Base-by-base conservation (phyloP, 306 rosid genomes). In the Glycine soja region DNA sequence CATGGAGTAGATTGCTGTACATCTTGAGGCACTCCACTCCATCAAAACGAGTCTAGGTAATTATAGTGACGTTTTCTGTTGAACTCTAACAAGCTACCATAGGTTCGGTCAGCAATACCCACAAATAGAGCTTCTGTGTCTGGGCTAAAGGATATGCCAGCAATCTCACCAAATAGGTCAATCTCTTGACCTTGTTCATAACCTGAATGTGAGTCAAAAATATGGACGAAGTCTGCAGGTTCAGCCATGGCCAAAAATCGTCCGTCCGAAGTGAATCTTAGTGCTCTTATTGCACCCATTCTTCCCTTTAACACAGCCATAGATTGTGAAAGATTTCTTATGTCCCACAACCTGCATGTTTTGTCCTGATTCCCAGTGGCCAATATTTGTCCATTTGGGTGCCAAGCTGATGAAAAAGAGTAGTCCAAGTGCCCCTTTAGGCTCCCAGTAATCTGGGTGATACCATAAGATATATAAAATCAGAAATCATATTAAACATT, bases 341-440 rank as follows among this genome's bases (percentile, higher is more conserved):
- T 85, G 85, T 96, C 99, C 99, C 99, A 96, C 84, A 96, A 82
- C 53, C 98, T 88, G 86, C 98, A 92, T 79, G 99, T 96, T 34
- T 89, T 93, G 86, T 96, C 99, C 86, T 96, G 99, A 79, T 93
- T 96, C 64, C 99, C 99, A 2, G 98, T 93, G 40, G 99, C 99
- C 80, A 96, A 83, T 54, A 90, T 90, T 52, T 38, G 84, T 46
- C 97, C 97, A 72, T 96, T 87, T 7, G 98, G 99, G 86, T 96
- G 98, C 99, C 99, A 96, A 4, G 98, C 99, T 0, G 98, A 96
- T 16, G 99, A 75, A 70, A 96, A 96, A 38, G 92, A 92, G 74
- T 96, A 93, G 85, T 93, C 99, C 83, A 90, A 81, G 87, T 96
- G 99, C 66, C 99, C 99, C 80, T 82, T 90, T 24, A 96, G 90